These are phyloP conservation scores for Chrysanthemum lavandulifolium DNA, from an alignment of 129 eudicot genomes.

Conservation along the genomic window DNA sequence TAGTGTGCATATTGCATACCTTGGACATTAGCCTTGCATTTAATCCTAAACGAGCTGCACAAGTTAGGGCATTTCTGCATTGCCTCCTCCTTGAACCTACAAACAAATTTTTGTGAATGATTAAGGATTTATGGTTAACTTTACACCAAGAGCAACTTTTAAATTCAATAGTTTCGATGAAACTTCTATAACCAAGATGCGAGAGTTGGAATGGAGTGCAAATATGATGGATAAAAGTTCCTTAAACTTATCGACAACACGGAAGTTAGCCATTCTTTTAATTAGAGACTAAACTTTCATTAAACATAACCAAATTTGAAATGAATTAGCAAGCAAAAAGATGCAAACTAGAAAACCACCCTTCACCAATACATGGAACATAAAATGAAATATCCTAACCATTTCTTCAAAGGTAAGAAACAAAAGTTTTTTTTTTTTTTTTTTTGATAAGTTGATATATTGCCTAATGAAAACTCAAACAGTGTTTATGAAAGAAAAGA, in stretches of 20 bases:
- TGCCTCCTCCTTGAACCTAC: conserved; percentile 97
- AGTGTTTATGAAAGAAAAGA: background rate
- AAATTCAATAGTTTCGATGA: background rate
- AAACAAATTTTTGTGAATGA: conserved; percentile 19
- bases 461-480: background rate
- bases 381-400: too few species aligned
- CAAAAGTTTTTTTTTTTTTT: too few species aligned
- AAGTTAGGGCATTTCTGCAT: conserved; percentile 87
- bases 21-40: conserved; percentile 77
- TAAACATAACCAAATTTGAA: conserved; percentile 1
- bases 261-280: background rate
- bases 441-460: background rate
- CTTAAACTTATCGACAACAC: conserved; percentile 7
- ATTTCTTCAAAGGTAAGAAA: too few species aligned
- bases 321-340: background rate
- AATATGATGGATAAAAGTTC: background rate
- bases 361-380: too few species aligned
- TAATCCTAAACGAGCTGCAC: conserved; percentile 90
- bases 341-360: too few species aligned
- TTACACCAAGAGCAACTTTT: conserved; percentile 12
- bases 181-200: conserved; percentile 6
- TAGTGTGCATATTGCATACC: conserved; percentile 43
- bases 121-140: background rate
- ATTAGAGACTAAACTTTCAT: background rate
- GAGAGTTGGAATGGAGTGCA: conserved; percentile 18